Evolutionary conservation across 495 filamentous ascomycete species (phyloP).

Genomic region (Terfezia boudieri): DNA sequence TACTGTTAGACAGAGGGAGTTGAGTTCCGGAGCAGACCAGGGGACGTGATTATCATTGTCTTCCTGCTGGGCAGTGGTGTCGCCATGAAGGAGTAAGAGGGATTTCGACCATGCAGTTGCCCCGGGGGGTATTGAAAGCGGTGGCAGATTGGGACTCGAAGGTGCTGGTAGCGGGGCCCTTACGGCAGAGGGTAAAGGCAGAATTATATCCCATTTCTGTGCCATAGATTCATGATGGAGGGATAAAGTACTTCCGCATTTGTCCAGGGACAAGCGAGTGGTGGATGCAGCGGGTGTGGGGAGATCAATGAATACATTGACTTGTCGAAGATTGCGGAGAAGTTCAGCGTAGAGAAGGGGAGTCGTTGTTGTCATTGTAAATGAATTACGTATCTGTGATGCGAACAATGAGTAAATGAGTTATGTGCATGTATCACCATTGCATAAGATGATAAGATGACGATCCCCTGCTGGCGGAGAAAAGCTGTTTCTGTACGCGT

Average conservation of each 20-base stretch:
- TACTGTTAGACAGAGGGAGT: not conserved
- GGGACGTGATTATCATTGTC: conserved; percentile 24
- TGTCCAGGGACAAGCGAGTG: not conserved
- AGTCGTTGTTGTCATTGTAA: no score
- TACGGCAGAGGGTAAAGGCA: not conserved
- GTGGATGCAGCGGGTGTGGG: not conserved
- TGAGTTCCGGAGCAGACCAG: conserved; percentile 51
- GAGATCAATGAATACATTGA: not conserved
- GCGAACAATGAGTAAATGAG: no score
- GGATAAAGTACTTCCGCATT: not conserved
- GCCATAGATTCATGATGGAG: not conserved
- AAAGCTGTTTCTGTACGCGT: no score
- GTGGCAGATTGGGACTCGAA: no score
- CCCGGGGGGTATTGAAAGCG: not conserved
- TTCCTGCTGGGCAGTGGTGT: not conserved
- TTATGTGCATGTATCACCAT: no score
- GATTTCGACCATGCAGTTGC: not conserved
- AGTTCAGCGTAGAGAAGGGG: conserved; percentile 6
- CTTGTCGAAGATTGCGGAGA: conserved; percentile 23
- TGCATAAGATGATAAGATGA: no score
- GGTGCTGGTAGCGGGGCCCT: not conserved
- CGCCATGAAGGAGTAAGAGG: not conserved
- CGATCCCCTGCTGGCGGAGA: no score
- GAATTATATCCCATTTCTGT: not conserved
- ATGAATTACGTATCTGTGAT: no score